Evolutionary conservation across 371 early-diverging fungal species (phyloP).

Genomic region (Rhizomucor miehei): DNA sequence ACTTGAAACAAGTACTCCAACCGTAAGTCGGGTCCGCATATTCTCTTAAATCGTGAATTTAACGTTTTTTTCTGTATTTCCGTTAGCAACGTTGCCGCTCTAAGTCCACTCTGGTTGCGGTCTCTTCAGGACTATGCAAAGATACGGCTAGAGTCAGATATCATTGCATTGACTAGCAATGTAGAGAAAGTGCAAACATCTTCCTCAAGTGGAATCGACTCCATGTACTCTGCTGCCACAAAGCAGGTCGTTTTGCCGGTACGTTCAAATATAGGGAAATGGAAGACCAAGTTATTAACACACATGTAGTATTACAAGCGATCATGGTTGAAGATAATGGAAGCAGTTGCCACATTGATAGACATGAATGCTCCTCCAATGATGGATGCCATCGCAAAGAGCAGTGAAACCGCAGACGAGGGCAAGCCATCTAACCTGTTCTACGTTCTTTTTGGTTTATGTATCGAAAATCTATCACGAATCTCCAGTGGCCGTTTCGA

Average conservation of each 20-base stretch:
- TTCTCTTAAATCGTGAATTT: slow-evolving; percentile 3
- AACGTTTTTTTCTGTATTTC: not conserved
- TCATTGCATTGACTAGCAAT: slow-evolving; percentile 44
- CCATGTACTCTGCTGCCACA: slow-evolving; percentile 49
- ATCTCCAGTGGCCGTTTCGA: slow-evolving; percentile 35
- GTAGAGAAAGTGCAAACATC: slow-evolving; percentile 42
- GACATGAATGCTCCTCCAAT: slow-evolving; percentile 43
- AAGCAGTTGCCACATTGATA: slow-evolving; percentile 51
- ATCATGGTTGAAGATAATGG: slow-evolving; percentile 58
- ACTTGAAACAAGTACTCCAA: slow-evolving; percentile 59
- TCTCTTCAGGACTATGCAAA: slow-evolving; percentile 61
- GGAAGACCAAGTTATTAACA: slow-evolving; percentile 20
- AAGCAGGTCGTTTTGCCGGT: slow-evolving; percentile 63
- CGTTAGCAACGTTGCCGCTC: slow-evolving; percentile 38
- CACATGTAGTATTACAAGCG: slow-evolving; percentile 40
- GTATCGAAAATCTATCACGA: slow-evolving; percentile 60
- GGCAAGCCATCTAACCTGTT: slow-evolving; percentile 44
- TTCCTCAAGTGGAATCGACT: slow-evolving; percentile 41
- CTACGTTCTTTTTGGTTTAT: slow-evolving; percentile 61
- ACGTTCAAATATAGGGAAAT: slow-evolving; percentile 19
- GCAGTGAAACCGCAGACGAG: slow-evolving; percentile 32
- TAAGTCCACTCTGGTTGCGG: slow-evolving; percentile 59
- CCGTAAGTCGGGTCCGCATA: slow-evolving; percentile 35
- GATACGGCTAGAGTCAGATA: slow-evolving; percentile 55
- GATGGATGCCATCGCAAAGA: slow-evolving; percentile 33